Evolutionary conservation across 2,329 filamentous ascomycete species (phyloP).

Genomic region (Madurella fahalii): DNA sequence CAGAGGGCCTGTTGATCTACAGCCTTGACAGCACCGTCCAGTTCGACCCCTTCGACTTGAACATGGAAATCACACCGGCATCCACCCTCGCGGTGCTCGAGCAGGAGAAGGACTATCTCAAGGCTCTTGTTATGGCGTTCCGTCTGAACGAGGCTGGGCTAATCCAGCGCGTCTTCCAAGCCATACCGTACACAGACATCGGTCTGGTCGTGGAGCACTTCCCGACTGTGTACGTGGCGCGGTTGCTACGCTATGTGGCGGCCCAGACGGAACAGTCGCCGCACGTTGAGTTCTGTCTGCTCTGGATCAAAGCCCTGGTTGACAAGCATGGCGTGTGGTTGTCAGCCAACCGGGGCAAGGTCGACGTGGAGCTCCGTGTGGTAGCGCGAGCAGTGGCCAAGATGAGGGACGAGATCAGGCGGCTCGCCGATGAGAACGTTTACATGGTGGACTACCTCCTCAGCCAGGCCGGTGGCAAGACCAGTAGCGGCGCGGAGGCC

Average conservation of each 20-base stretch:
- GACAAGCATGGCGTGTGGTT: conserved; percentile 82
- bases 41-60: conserved; percentile 95
- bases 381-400: conserved; percentile 75
- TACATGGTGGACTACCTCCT: conserved; percentile 84
- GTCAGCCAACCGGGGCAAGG: conserved; percentile 71
- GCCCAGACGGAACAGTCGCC: conserved; percentile 84
- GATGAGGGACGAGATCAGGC: conserved; percentile 78
- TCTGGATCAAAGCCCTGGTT: conserved; percentile 84
- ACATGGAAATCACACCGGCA: conserved; percentile 86
- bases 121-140: conserved; percentile 95
- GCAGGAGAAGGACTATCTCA: conserved; percentile 73
- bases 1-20: conserved; percentile 91
- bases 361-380: conserved; percentile 79
- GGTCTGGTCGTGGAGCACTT: conserved; percentile 72
- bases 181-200: conserved; percentile 71
- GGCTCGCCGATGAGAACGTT: conserved; percentile 79
- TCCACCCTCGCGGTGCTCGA: conserved; percentile 69
- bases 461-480: conserved; percentile 41
- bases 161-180: conserved; percentile 80
- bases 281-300: conserved; percentile 88
- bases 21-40: conserved; percentile 77
- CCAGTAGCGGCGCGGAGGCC: conserved; percentile 19
- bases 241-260: conserved; percentile 82
- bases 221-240: conserved; percentile 80
- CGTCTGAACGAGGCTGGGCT: conserved; percentile 83